Evolutionary conservation across 2,329 filamentous ascomycete genomes (phyloP).

Genomic region (Trichoderma breve): DNA sequence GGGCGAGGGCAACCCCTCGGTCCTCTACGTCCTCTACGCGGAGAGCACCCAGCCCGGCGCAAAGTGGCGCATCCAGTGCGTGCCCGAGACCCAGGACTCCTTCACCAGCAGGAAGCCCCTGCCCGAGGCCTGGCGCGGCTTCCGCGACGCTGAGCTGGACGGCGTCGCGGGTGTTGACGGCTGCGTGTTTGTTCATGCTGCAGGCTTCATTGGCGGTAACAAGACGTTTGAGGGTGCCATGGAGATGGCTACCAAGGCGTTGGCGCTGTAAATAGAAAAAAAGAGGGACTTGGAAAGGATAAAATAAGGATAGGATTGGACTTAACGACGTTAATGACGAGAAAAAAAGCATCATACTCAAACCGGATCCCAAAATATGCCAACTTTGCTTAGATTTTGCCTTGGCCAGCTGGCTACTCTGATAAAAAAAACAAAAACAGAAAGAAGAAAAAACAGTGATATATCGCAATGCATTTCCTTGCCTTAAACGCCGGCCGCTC

Average conservation of each 20-base stretch:
- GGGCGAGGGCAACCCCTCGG: conserved; percentile 47
- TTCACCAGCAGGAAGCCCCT: conserved; percentile 91
- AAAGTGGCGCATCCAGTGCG: conserved; percentile 93
- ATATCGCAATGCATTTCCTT: conserved; percentile 9
- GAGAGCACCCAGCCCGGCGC: conserved; percentile 71
- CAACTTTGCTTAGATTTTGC: neutral
- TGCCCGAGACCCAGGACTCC: conserved; percentile 79
- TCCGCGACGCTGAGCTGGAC: conserved; percentile 82
- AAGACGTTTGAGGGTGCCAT: conserved; percentile 85
- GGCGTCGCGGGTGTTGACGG: conserved; percentile 66
- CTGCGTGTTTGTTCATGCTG: conserved; percentile 89
- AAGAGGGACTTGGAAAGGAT: neutral
- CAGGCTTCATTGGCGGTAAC: conserved; percentile 95
- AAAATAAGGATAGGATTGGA: neutral
- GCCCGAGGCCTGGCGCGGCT: conserved; percentile 87
- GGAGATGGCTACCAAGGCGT: conserved; percentile 78
- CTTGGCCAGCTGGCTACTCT: neutral
- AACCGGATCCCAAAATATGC: neutral
- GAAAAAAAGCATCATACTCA: neutral
- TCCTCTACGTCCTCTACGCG: conserved; percentile 87
- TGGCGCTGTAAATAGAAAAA: conserved; percentile 38
- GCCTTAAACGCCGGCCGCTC: conserved; percentile 11
- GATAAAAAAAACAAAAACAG: neutral
- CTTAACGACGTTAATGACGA: neutral
- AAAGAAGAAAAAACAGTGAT: neutral